Evolutionary conservation across 208 protist genomes (phyloP), one percentile per base, ranked within the genome.

Genomic region (Kentomonas sorsogonicus): DNA sequence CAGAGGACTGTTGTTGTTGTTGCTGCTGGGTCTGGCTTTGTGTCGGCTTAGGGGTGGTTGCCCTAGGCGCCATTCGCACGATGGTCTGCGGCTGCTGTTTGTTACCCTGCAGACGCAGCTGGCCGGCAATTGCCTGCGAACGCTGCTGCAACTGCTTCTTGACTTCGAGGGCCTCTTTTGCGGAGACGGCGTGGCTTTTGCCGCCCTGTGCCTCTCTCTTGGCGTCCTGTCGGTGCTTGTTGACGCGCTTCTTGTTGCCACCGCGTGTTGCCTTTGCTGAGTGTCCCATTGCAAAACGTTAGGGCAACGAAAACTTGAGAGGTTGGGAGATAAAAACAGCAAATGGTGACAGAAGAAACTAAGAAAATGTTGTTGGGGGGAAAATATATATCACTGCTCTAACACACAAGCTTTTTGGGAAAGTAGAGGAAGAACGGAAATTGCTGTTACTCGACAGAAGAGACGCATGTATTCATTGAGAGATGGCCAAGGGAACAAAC

Each of bases 241-340:
- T 94, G 36, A 87, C 69, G n/a, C 83, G 86, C 64, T 80, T 84
- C 66, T 94, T 94, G 69, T 94, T 86, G 13, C 86, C 86, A 48
- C 86, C 86, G 23, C 86, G 79, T 1, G 86, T 94, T 55, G 91
- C 89, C 64, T 94, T 94, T 1, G 86, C 86, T 10, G 86, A 90
- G 58, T 74, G 61, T 11, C 83, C 87, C 83, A 94, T 94, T 6
- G n/a, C n/a, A n/a, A n/a, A n/a, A n/a, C n/a, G 1, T 44, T 36
- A 22, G 26, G 18, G 41, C 13, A 20, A 52, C 7, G 39, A 33
- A 33, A 27, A 11, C n/a, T n/a, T n/a, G n/a, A n/a, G n/a, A n/a
- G n/a, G n/a, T n/a, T n/a, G 18, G 18, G 44, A 52, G 18, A 23
- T 31, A 1, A 63, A 50, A 62, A 43, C 36, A 33, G 43, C 29